Evolutionary conservation across 169 alveolate species (phyloP).

Genomic region (Plasmodium coatneyi): DNA sequence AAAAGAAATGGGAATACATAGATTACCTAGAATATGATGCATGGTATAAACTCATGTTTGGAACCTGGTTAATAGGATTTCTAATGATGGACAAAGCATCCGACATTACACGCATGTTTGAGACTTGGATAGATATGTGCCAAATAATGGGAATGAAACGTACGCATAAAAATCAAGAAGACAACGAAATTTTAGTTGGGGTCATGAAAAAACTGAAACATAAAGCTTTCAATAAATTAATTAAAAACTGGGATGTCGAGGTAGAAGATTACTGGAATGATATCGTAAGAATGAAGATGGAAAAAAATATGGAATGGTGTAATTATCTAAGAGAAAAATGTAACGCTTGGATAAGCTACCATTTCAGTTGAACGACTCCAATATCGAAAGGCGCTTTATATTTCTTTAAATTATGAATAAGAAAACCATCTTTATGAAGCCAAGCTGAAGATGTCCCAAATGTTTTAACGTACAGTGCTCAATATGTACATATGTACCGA

Average conservation of each 20-base stretch:
- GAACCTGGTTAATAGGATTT: constrained; percentile 5
- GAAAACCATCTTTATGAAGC: background rate
- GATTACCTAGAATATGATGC: background rate
- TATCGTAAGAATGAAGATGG: constrained; percentile 1
- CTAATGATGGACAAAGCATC: background rate
- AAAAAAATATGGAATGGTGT: constrained; percentile 27
- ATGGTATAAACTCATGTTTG: background rate
- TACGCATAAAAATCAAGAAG: background rate
- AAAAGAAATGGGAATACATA: background rate
- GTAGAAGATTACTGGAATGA: background rate
- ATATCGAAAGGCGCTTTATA: background rate
- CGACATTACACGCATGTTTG: background rate
- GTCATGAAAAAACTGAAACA: constrained; percentile 11
- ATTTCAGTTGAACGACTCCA: background rate
- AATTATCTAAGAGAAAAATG: constrained; percentile 2
- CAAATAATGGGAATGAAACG: background rate
- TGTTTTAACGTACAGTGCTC: background rate
- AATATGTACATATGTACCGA: background rate
- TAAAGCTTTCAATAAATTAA: background rate
- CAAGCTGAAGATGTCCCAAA: background rate
- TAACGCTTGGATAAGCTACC: background rate
- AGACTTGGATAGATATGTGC: constrained; percentile 3
- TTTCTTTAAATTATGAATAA: background rate
- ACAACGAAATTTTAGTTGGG: background rate
- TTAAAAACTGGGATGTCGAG: constrained; percentile 21